phyloP scores from a whole-genome alignment of 495 filamentous ascomycete genomes.

The Xylaria telfairii region DNA sequence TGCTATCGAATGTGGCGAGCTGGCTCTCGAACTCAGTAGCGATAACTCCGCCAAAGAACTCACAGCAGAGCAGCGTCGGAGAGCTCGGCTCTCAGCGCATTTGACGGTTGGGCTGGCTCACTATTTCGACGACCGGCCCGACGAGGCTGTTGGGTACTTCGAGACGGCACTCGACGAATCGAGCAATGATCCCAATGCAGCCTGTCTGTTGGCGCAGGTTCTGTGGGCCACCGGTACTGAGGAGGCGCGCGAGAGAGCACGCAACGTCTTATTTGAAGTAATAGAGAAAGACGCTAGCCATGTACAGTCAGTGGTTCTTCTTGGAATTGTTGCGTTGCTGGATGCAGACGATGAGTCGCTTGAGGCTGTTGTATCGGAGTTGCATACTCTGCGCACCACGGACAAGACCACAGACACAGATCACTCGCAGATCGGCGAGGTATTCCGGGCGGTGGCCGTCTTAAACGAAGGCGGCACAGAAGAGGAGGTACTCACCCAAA shows the following conservation, averaged over 20 bases:
- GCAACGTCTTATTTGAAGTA: conserved; percentile 78
- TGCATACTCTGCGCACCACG: conserved; percentile 70
- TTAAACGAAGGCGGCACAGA: conserved; percentile 41
- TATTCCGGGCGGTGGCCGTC: conserved; percentile 50
- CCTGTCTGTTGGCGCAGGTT: conserved; percentile 86
- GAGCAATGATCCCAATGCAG: conserved; percentile 77
- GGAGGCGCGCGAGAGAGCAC: conserved; percentile 73
- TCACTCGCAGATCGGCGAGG: conserved; percentile 54
- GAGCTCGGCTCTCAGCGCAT: conserved; percentile 80
- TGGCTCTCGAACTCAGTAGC: conserved; percentile 72
- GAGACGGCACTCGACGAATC: conserved; percentile 82
- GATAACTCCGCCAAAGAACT: conserved; percentile 63
- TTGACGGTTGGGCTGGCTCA: conserved; percentile 83
- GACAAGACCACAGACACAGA: conserved; percentile 55
- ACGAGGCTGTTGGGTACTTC: conserved; percentile 77
- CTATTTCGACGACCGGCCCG: conserved; percentile 69
- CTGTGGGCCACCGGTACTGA: conserved; percentile 88
- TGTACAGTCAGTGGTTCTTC: conserved; percentile 74
- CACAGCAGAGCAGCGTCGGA: conserved; percentile 58
- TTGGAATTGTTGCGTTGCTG: conserved; percentile 82
- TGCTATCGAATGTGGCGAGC: conserved; percentile 75
- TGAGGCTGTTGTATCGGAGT: conserved; percentile 80
- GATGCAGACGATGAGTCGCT: conserved; percentile 78
- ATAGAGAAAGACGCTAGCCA: conserved; percentile 76
- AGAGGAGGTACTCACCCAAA: conserved; percentile 55